Evolutionary conservation across 2,329 filamentous ascomycete genomes (phyloP), one percentile per base, ranked within the genome.

Genomic region (Aspergillus melleus): DNA sequence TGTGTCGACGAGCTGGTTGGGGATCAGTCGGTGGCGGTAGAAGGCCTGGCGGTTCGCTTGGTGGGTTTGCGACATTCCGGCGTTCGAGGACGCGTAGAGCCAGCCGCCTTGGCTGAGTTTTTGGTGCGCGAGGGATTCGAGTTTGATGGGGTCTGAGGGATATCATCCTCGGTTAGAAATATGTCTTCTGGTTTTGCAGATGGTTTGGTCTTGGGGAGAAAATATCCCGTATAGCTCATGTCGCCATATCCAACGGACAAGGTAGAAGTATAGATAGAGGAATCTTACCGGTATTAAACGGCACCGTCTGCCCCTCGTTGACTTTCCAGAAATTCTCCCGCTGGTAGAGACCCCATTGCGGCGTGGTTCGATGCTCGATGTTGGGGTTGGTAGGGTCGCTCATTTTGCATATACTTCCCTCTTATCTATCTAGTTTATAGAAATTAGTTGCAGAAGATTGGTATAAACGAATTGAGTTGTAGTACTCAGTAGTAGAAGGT

Each of bases 1-100:
- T 8, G 84, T 88, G 72, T 88, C 84, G 47, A 87, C 80, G 1
- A 89, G 81, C 77, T 83, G 84, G 49, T 82, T 81, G 0, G 86
- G 85, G 51, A 89, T 79, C 66, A 89, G 85, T 49, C 84, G 81
- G 74, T 88, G 85, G 1, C 85, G 80, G 74, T 84, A 87, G 76
- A 89, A 89, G 54, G 86, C 83, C 71, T 87, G 82, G 4, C 86
- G 81, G 70, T 88, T 89, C 22, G 83, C 83, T 0, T 80, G 76
- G 66, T 84, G 81, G 2, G 81, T 83, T 55, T 74, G 64, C 44
- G 69, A 68, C 29, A 69, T 61, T 19, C 75, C 75, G 19, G 75
- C 75, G 47, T 77, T 77, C 26, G 70, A 76, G 51, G 73, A 70
- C 10, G 74, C 73, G 52, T 77, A 77, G 62, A 62, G 68, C 71